Evolutionary conservation across 2,329 filamentous ascomycete genomes (phyloP).

Genomic region (Epicoccum sorghinum): DNA sequence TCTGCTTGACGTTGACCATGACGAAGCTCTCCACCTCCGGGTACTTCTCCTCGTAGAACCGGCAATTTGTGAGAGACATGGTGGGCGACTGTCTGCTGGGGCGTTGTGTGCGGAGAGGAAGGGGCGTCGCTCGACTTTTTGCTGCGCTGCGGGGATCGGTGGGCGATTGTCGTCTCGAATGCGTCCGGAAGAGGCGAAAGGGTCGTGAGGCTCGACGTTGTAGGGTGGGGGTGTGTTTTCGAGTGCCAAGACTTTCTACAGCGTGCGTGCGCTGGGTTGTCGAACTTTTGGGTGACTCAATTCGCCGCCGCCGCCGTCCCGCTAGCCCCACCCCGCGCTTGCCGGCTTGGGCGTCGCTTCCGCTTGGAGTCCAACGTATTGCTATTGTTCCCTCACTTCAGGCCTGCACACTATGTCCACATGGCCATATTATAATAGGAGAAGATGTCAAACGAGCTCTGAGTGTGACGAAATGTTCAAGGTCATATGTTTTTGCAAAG

Average conservation of each 20-base stretch:
- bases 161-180: slow-evolving; percentile 13
- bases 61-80: slow-evolving; percentile 96
- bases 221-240: slow-evolving; percentile 12
- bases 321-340: slow-evolving; percentile 4
- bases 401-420: no score
- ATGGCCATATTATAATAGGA: no score
- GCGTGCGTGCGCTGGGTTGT: slow-evolving; percentile 6
- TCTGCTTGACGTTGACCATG: slow-evolving; percentile 99
- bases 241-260: slow-evolving; percentile 10
- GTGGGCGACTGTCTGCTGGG: slow-evolving; percentile 48
- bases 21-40: slow-evolving; percentile 99
- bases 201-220: slow-evolving; percentile 13
- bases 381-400: no score
- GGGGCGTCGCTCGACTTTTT: slow-evolving; percentile 19
- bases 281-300: slow-evolving; percentile 16
- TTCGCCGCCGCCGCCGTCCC: slow-evolving; percentile 14
- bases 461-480: no score
- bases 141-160: slow-evolving; percentile 1
- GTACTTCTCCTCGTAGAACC: slow-evolving; percentile 97
- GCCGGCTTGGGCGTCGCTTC: not conserved
- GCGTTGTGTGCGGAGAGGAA: slow-evolving; percentile 10
- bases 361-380: not conserved
- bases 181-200: slow-evolving; percentile 4
- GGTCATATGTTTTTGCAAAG: no score
- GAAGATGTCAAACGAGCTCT: no score